Evolutionary conservation across 2,329 filamentous ascomycete genomes (phyloP).

Genomic region (Dactylonectria estremocensis): DNA sequence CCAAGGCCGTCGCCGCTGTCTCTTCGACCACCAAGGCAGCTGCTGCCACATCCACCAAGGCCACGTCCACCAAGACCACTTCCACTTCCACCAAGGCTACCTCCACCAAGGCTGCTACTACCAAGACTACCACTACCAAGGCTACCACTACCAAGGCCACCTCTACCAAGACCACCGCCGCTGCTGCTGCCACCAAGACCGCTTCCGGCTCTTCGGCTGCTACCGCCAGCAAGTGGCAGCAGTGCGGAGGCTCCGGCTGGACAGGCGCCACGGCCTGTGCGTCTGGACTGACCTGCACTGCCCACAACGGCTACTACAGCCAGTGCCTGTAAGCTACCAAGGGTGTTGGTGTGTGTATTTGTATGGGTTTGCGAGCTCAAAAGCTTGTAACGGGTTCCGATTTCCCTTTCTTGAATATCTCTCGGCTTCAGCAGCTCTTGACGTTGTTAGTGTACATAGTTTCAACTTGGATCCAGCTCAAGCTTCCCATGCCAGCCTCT

Average conservation of each 20-base stretch:
- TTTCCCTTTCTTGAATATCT: neutral
- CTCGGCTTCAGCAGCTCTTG: neutral
- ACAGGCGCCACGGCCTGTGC: constrained; percentile 44
- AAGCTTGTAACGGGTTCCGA: neutral
- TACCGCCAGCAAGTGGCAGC: constrained; percentile 25
- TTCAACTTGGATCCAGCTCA: constrained; percentile 5
- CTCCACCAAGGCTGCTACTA: neutral
- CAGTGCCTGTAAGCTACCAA: constrained; percentile 41
- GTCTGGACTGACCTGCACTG: constrained; percentile 39
- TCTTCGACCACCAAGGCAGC: neutral
- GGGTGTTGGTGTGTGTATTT: neutral
- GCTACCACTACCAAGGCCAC: neutral
- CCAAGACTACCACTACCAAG: neutral
- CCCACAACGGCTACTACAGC: constrained; percentile 46
- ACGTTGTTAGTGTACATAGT: neutral
- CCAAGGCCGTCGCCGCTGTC: neutral
- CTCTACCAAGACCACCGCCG: neutral
- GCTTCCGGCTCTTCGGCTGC: constrained; percentile 3
- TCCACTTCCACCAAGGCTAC: neutral
- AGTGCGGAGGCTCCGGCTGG: constrained; percentile 47
- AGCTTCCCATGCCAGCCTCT: neutral
- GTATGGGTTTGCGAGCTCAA: neutral
- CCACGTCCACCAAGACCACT: neutral
- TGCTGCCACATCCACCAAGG: neutral
- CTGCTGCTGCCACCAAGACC: neutral